Percentiles rank a stretch among this genome's conserved stretches.
phyloP scores from a whole-genome alignment of 2,329 filamentous ascomycete species.

The Metarhizium sp. region DNA sequence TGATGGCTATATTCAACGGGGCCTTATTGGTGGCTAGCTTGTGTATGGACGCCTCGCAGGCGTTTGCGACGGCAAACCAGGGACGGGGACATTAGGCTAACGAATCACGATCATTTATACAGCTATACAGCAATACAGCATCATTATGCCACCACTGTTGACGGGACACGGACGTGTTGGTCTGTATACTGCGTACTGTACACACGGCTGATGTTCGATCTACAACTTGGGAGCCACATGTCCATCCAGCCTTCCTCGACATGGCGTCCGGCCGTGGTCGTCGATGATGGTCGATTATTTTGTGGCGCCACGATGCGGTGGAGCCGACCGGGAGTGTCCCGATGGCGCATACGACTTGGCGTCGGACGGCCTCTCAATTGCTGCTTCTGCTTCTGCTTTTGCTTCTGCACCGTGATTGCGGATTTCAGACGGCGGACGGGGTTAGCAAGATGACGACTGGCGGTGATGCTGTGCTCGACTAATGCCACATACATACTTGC shows the following conservation, averaged over 20 bases:
- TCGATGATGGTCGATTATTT: neutral
- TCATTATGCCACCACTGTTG: too few relatives aligned
- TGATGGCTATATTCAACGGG: constrained; percentile 85
- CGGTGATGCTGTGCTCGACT: too few relatives aligned
- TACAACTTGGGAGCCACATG: too few relatives aligned
- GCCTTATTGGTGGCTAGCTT: constrained; percentile 52
- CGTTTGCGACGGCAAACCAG: constrained; percentile 19
- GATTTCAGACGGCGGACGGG: too few relatives aligned
- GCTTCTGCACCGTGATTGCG: neutral
- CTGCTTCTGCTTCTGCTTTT: neutral
- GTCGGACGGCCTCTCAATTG: neutral
- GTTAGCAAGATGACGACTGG: too few relatives aligned
- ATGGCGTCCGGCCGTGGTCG: too few relatives aligned
- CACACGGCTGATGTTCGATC: too few relatives aligned
- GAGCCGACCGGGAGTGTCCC: neutral
- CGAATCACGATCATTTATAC: constrained; percentile 5
- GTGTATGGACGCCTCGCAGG: constrained; percentile 36
- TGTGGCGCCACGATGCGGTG: constrained; percentile 1
- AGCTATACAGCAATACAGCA: neutral
- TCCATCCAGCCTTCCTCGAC: too few relatives aligned
- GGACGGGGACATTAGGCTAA: neutral
- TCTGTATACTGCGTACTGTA: too few relatives aligned
- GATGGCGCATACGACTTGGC: neutral
- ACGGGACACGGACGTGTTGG: too few relatives aligned
- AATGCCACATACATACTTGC: too few relatives aligned